phyloP scores from a whole-genome alignment of 768 basidiomycete genomes.

The Tricholoma saponaceum region DNA sequence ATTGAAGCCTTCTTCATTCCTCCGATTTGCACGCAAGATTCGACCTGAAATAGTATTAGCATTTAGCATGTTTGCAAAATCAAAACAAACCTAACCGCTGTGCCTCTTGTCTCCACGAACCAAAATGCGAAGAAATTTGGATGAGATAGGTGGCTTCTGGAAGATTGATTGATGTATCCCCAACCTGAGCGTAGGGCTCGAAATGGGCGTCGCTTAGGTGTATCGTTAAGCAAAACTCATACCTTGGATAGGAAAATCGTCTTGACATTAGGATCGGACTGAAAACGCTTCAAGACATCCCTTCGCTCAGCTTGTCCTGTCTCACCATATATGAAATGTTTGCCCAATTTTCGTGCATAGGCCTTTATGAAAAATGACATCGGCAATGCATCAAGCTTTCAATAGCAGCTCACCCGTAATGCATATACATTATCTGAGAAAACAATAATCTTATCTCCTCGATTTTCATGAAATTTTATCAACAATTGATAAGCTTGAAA shows the following conservation, averaged over 20 bases:
- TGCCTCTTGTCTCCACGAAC: slow-evolving; percentile 97
- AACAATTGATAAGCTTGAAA: slow-evolving; percentile 99
- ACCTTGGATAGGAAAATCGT: slow-evolving; percentile 99
- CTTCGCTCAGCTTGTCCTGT: slow-evolving; percentile 95
- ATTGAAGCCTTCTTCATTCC: slow-evolving; percentile 99
- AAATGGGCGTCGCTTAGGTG: slow-evolving; percentile 2
- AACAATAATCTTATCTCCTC: slow-evolving; percentile 98
- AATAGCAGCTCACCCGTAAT: not conserved
- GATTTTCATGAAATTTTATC: slow-evolving; percentile 95
- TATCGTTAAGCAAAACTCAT: slow-evolving; percentile 17
- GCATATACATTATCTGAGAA: slow-evolving; percentile 77
- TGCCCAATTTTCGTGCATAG: slow-evolving; percentile 90
- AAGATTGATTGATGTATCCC: slow-evolving; percentile 97
- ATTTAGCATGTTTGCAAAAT: slow-evolving; percentile 17
- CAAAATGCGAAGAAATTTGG: slow-evolving; percentile 99
- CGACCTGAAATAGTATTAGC: slow-evolving; percentile 59
- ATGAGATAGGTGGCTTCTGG: slow-evolving; percentile 99
- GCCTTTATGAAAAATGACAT: slow-evolving; percentile 39
- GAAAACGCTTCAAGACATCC: slow-evolving; percentile 92
- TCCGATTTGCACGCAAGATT: slow-evolving; percentile 92
- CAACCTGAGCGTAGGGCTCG: slow-evolving; percentile 52
- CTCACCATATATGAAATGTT: slow-evolving; percentile 94
- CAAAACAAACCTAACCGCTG: slow-evolving; percentile 72
- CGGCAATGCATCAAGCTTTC: too few relatives aligned
- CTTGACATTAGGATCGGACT: slow-evolving; percentile 91